Base-by-base conservation (phyloP, 2,329 filamentous ascomycete genomes). In the Incumbomyces delicatus region DNA sequence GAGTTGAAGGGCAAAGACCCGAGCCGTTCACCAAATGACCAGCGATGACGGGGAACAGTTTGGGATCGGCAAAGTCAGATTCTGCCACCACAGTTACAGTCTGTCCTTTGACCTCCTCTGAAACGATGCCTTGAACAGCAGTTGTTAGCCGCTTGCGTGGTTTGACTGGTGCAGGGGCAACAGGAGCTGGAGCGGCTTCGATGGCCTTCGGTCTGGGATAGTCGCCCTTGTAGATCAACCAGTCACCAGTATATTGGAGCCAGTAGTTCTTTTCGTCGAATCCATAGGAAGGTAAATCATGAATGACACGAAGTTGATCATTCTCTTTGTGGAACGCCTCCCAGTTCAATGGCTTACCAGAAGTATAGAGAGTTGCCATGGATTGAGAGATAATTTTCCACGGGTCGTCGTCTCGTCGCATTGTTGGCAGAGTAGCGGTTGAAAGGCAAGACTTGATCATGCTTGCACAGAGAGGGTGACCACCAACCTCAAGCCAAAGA, bases 211-310 rank as follows among this genome's bases (percentile, higher is more conserved):
- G 33, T 68, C 54, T 57, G 43, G 54, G 54, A 42, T 55, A 73
- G 53, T 83, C 77, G 47, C 72, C 81, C 70, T 88, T 88, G 50
- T 74, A 79, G 32, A 87, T 65, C 29, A 72, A 77, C 79, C 82
- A 88, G 62, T 87, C 80, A 51, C 85, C 81, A 51, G 73, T 70
- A 61, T 85, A 85, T 59, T 79, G 77, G 13, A 85, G 72, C 81
- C 81, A 85, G 63, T 86, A 85, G 54, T 77, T 78, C 70, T 86
- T 85, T 52, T 76, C 68, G 60, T 87, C 80, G 60, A 81, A 87
- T 0, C 72, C 72, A 60, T 87, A 87, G 0, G 74, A 72, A 1
- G 82, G 82, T 3, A 87, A 66, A n/a, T 75, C 68, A n/a, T 84
- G 65, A 13, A 86, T 66, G 35, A 75, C 68, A 35, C 81, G 73